Evolutionary conservation across 2,329 filamentous ascomycete species (phyloP).

Genomic region (Colletotrichum sp.): DNA sequence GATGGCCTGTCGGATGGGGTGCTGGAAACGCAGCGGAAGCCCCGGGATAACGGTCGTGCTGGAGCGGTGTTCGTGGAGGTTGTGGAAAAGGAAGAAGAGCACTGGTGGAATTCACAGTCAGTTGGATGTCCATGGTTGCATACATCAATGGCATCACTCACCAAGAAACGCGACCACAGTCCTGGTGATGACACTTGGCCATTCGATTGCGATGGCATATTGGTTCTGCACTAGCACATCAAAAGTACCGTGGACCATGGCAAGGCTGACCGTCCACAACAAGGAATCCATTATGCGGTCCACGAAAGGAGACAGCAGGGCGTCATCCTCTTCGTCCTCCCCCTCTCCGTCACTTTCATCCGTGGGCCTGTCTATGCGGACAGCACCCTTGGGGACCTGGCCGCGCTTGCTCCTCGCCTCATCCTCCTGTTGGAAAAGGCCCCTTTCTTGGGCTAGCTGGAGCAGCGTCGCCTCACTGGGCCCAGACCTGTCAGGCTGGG

Average conservation of each 20-base stretch:
- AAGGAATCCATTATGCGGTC: constrained; percentile 61
- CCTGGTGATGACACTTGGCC: constrained; percentile 58
- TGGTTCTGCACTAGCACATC: constrained; percentile 82
- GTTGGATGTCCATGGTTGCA: background rate
- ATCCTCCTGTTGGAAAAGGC: constrained; percentile 59
- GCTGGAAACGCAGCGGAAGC: constrained; percentile 51
- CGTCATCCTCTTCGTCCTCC: constrained; percentile 35
- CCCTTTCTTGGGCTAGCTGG: constrained; percentile 70
- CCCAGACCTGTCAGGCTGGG: constrained; percentile 71
- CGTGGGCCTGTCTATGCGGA: constrained; percentile 4
- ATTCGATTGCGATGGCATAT: constrained; percentile 71
- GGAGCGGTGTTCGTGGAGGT: constrained; percentile 58
- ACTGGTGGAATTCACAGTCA: constrained; percentile 39
- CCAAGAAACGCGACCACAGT: constrained; percentile 58
- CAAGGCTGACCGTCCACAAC: constrained; percentile 66
- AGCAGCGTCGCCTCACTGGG: constrained; percentile 71
- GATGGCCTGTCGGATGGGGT: constrained; percentile 57
- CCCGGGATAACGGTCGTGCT: constrained; percentile 55
- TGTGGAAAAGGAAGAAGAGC: constrained; percentile 60
- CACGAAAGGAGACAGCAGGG: constrained; percentile 44
- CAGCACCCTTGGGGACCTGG: constrained; percentile 15
- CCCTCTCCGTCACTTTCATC: constrained; percentile 22
- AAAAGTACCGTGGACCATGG: constrained; percentile 75
- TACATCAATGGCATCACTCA: constrained; percentile 35
- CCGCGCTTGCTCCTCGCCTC: constrained; percentile 38